A percentile compares a stretch with the other conserved stretches of the same genome.
Conservation (phyloP, 1,139 yeast genomes). For the Kazachstania sp. region DNA sequence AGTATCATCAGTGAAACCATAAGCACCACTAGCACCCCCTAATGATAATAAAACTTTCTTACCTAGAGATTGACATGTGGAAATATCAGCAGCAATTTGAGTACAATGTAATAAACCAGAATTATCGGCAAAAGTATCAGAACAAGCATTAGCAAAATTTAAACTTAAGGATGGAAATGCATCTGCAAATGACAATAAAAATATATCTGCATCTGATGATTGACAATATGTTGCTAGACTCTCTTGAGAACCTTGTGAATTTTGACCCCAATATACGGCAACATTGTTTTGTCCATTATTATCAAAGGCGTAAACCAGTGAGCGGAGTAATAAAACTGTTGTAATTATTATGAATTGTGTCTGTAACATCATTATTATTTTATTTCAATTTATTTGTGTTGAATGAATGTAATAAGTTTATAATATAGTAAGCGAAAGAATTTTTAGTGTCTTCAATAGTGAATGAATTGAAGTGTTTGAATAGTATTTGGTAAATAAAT, state of each 20-base stretch:
- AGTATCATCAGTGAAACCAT: slow-evolving; percentile 58
- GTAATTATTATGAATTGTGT: slow-evolving; percentile 1
- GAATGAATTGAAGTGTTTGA: too few species aligned
- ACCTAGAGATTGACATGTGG: slow-evolving; percentile 74
- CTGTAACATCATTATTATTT: not conserved
- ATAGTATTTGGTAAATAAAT: not conserved
- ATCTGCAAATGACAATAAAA: slow-evolving; percentile 61
- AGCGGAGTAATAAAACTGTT: not conserved
- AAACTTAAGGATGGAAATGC: slow-evolving; percentile 51
- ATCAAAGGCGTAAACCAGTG: slow-evolving; percentile 7
- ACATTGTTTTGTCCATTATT: slow-evolving; percentile 44
- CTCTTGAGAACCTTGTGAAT: slow-evolving; percentile 67
- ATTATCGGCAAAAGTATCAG: slow-evolving; percentile 38
- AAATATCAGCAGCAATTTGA: slow-evolving; percentile 62
- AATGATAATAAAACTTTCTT: slow-evolving; percentile 70
- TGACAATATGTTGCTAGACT: slow-evolving; percentile 61
- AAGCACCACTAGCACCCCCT: slow-evolving; percentile 80
- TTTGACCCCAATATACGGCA: slow-evolving; percentile 90
- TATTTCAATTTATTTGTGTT: too few species aligned
- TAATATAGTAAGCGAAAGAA: too few species aligned
- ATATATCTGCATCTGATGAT: slow-evolving; percentile 59
- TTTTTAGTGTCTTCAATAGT: too few species aligned
- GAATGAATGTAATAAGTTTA: too few species aligned
- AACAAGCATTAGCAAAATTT: slow-evolving; percentile 66
- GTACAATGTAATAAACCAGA: slow-evolving; percentile 51